These are phyloP conservation scores for Venturia carpophila DNA, from an alignment of 2,329 filamentous ascomycete species.

Conservation along the genomic window DNA sequence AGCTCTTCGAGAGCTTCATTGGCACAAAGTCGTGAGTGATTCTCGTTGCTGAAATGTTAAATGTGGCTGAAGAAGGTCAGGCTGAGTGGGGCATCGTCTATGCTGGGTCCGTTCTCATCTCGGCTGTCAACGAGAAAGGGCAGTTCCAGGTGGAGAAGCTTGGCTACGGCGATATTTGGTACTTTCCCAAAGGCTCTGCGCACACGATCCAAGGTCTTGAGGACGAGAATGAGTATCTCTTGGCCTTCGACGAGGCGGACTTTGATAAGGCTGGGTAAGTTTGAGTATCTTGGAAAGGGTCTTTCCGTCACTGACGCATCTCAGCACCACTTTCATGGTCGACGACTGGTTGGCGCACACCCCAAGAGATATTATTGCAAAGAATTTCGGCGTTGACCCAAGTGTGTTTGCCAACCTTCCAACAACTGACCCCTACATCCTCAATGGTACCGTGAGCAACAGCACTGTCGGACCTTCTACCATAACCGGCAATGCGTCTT, in stretches of 20 bases:
- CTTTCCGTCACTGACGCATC: neutral
- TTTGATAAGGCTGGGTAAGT: conserved; percentile 50
- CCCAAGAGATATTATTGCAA: conserved; percentile 54
- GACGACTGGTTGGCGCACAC: conserved; percentile 64
- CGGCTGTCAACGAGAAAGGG: conserved; percentile 56
- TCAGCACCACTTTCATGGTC: conserved; percentile 60
- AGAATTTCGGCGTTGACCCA: conserved; percentile 58
- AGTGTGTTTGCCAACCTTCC: conserved; percentile 54
- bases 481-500: conserved; percentile 51
- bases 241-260: conserved; percentile 59
- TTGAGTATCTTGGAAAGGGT: neutral
- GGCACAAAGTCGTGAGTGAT: conserved; percentile 54
- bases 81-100: conserved; percentile 62
- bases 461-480: conserved; percentile 43
- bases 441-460: conserved; percentile 47
- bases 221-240: conserved; percentile 59
- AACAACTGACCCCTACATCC: conserved; percentile 52
- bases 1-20: conserved; percentile 59
- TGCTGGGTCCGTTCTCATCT: conserved; percentile 49
- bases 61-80: conserved; percentile 28
- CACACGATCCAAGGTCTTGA: conserved; percentile 58
- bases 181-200: conserved; percentile 58
- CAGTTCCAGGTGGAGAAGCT: conserved; percentile 48
- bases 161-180: conserved; percentile 58
- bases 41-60: neutral